Base-by-base conservation (phyloP, 306 rosid genomes). In the Acacia acuminata region DNA sequence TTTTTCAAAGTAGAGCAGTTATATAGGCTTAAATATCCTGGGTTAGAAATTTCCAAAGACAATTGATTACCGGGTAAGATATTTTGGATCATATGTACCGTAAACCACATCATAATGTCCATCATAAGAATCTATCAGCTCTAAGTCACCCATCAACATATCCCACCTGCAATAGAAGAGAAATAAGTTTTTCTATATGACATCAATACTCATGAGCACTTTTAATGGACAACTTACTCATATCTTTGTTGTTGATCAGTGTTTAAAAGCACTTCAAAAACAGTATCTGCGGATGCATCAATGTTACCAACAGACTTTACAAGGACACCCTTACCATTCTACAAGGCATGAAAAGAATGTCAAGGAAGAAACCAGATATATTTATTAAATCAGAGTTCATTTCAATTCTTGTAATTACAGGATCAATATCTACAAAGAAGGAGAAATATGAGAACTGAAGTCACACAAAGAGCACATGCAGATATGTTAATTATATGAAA, bases 91-190 rank as follows among this genome's bases (percentile, higher is more conserved):
- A 65, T 85, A 92, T 60, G 91, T 93, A 79, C 98, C 99, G 64
- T 96, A 93, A 65, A 96, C 89, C 81, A 93, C 90, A 81, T 96
- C 99, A 73, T 88, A 92, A 81, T 96, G 92, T 43, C 98, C 97
- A 68, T 92, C 96, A 60, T 81, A 91, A 73, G 95, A 83, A 76
- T 96, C 94, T 73, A 96, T 67, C 79, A 89, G 75, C 88, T 93
- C 96, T 83, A 93, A 87, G 89, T 96, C 98, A 83, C 96, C 92
- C 81, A 94, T 93, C 84, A 96, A 91, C 94, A 90, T 90, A 92
- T 96, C 99, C 99, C 99, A 96, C 91, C 99, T 96, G 90, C 60
- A 83, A 82, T 82, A 71, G 32, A 67, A 86, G 81, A 76, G 32
- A 81, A n/a, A 3, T 56, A 51, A 75, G 63, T 42, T 56, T 5